Evolutionary conservation across 352 stramenopile genomes (phyloP).

Genomic region (Globisporangium iwayamae): DNA sequence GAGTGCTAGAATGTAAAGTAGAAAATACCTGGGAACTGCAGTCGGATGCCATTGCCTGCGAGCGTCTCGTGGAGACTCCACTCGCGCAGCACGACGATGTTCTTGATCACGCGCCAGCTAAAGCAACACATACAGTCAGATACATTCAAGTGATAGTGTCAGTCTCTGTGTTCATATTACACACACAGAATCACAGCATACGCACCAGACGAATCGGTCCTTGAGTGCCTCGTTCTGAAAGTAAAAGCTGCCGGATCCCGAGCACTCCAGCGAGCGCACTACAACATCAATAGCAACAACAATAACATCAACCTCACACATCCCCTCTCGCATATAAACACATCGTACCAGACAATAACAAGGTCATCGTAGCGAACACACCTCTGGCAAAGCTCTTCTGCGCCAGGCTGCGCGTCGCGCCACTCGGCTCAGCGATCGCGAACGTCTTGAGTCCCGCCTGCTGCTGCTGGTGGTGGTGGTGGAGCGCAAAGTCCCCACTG

Average conservation of each 20-base stretch:
- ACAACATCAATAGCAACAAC: background rate
- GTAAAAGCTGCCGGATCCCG: conserved; percentile 65
- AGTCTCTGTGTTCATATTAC: background rate
- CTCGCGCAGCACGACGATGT: conserved; percentile 67
- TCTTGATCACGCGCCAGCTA: conserved; percentile 71
- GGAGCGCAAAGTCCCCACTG: conserved; percentile 11
- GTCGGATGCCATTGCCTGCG: conserved; percentile 43
- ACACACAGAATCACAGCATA: background rate
- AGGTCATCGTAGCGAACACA: conserved; percentile 7
- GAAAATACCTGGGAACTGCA: conserved; percentile 46
- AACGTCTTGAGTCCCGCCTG: conserved; percentile 19
- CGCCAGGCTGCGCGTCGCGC: conserved; percentile 29
- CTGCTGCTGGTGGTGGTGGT: conserved; percentile 18
- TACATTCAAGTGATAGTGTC: background rate
- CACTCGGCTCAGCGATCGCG: conserved; percentile 11
- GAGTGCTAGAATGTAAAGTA: too few species aligned
- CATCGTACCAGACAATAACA: too few species aligned
- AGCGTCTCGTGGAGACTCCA: conserved; percentile 67
- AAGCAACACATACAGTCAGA: conserved; percentile 5
- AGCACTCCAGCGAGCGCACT: conserved; percentile 68
- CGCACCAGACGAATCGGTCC: conserved; percentile 63
- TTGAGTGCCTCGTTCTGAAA: conserved; percentile 66
- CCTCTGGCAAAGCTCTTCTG: conserved; percentile 54
- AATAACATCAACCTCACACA: background rate
- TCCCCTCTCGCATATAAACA: background rate